Evolutionary conservation across 331 rosid species (phyloP).

Genomic region (Erythrophleum ivorense): DNA sequence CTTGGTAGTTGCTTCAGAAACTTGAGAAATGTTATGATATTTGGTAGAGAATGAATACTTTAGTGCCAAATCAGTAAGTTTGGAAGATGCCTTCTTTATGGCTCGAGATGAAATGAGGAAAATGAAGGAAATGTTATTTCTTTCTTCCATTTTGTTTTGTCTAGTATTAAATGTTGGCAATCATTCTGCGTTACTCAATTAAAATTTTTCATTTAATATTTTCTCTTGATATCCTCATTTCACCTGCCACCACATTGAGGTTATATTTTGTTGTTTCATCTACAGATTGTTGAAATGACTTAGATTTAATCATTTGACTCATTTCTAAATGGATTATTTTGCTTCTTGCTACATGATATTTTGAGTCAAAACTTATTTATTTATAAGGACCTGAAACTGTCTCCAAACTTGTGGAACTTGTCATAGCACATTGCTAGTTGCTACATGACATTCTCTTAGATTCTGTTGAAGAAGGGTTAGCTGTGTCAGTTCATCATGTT

Average conservation of each 20-base stretch:
- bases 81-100: not conserved
- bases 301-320: not conserved
- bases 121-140: slow-evolving; percentile 1
- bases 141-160: slow-evolving; percentile 3
- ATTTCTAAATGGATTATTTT: not conserved
- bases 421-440: not conserved
- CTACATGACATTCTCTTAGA: not conserved
- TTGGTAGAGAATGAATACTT: slow-evolving; percentile 22
- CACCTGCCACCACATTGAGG: not conserved
- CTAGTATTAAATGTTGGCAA: not conserved
- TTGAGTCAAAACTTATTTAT: slow-evolving; percentile 13
- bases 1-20: slow-evolving; percentile 22
- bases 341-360: slow-evolving; percentile 1
- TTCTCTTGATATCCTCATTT: not conserved
- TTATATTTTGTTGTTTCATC: not conserved
- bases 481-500: not conserved
- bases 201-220: not conserved
- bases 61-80: not conserved
- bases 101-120: not conserved
- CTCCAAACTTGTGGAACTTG: not conserved
- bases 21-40: not conserved
- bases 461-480: not conserved
- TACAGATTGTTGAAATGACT: not conserved
- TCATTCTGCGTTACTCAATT: not conserved
- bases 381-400: not conserved